Base-by-base conservation (phyloP, 495 filamentous ascomycete genomes). In the Hypoxylon fuscum region DNA sequence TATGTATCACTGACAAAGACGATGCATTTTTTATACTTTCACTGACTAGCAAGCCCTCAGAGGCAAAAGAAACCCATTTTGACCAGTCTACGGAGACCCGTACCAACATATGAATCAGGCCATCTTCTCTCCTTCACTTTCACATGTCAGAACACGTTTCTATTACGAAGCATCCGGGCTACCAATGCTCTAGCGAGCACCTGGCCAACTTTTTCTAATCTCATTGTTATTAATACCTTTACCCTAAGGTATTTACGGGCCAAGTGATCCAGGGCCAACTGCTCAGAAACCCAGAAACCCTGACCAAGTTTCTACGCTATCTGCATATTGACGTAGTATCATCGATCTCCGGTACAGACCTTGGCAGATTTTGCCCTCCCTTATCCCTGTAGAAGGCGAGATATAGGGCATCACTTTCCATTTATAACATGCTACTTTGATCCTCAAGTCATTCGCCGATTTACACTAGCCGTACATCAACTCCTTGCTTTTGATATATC, bases 271-370 rank as follows among this genome's bases (percentile, higher is more conserved):
- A 58, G 35, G 35, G 8, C 25, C 4, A 27, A 27, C 3, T 27
- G 8, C 25, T n/a, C n/a, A n/a, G n/a, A n/a, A n/a, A n/a, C n/a
- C 22, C 1, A 43, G 12, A 6, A 53, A 48, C 20, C 35, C 14
- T 34, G 42, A 49, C 51, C 27, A 44, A 7, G 3, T 3, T 1
- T 23, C 40, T 22, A 22, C 17, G 15, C 40, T 15, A 65, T 47
- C 55, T 51, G 48, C 62, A 52, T 35, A 7, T 51, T 65, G 62
- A 65, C 62, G 62, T 65, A 65, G 55, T 50, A 65, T 65, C 38
- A 44, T 46, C 37, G 55, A 65, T 65, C 50, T 60, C 45, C 31
- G 45, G 51, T 17, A 41, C 12, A 12, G 11, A 42, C 45, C 50
- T 65, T 65, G 45, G 55, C 55, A 65, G 50, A 65, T 60, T 65